Evolutionary conservation across 495 filamentous ascomycete genomes (phyloP).

Genomic region (Aspergillus avenaceus): DNA sequence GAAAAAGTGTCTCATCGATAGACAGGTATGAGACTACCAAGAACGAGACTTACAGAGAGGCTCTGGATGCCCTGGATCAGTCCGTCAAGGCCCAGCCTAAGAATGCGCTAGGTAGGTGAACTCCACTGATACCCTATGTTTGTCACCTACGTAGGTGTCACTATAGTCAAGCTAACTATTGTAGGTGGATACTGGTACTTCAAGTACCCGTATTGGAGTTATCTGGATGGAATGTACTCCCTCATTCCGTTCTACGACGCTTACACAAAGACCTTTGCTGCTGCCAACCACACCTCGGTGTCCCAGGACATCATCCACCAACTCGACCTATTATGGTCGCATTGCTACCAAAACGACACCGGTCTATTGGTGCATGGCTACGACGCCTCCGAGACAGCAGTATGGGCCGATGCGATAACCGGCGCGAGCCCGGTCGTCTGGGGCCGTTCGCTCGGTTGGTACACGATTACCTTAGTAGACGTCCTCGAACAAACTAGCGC

Average conservation of each 20-base stretch:
- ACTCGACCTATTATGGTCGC: constrained; percentile 48
- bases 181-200: constrained; percentile 53
- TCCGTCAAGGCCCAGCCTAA: constrained; percentile 45
- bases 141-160: too few species aligned
- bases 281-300: constrained; percentile 28
- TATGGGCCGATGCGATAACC: constrained; percentile 53
- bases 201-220: constrained; percentile 53
- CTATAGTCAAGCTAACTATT: constrained; percentile 1
- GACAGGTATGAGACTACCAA: constrained; percentile 25
- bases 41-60: constrained; percentile 31
- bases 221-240: constrained; percentile 55
- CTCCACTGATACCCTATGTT: too few species aligned
- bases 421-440: constrained; percentile 54
- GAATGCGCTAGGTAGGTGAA: constrained; percentile 28
- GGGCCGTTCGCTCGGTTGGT: constrained; percentile 58
- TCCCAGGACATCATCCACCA: constrained; percentile 48
- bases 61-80: constrained; percentile 38
- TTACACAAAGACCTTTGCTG: constrained; percentile 41
- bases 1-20: constrained; percentile 2
- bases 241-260: constrained; percentile 45
- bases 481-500: constrained; percentile 43
- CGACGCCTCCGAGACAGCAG: constrained; percentile 47
- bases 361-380: constrained; percentile 56
- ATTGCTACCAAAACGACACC: constrained; percentile 42
- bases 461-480: constrained; percentile 54